Evolutionary conservation across 2,329 filamentous ascomycete species (phyloP).

Genomic region (Xylariaceae sp.): DNA sequence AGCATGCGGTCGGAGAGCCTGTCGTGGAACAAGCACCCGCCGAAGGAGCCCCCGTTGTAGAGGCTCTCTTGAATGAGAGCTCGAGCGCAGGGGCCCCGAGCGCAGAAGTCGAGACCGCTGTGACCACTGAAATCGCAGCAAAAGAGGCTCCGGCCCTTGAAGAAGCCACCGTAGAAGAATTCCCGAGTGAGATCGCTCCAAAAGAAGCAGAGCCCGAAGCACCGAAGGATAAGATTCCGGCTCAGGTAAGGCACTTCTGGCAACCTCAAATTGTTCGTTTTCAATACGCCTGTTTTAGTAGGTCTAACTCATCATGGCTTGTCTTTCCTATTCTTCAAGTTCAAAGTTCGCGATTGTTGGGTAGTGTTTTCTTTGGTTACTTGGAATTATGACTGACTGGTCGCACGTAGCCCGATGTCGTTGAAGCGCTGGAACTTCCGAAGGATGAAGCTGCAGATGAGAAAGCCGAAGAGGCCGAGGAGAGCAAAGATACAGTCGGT

Average conservation of each 20-base stretch:
- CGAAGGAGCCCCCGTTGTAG: neutral
- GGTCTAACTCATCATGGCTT: slow-evolving; percentile 15
- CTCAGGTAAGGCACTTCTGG: slow-evolving; percentile 25
- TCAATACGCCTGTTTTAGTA: slow-evolving; percentile 22
- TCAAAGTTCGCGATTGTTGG: slow-evolving; percentile 11
- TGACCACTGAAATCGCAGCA: slow-evolving; percentile 3
- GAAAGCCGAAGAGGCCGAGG: slow-evolving; percentile 22
- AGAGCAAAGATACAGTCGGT: slow-evolving; percentile 40
- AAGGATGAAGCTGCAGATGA: slow-evolving; percentile 4
- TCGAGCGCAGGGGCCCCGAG: neutral
- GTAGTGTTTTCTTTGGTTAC: slow-evolving; percentile 3
- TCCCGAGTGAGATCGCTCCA: slow-evolving; percentile 6
- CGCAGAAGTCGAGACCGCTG: neutral
- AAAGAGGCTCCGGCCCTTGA: slow-evolving; percentile 6
- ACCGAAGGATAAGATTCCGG: slow-evolving; percentile 8
- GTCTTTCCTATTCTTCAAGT: slow-evolving; percentile 11
- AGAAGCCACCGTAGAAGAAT: slow-evolving; percentile 2
- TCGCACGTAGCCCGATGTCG: slow-evolving; percentile 17
- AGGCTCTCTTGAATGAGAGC: neutral
- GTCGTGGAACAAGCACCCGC: slow-evolving; percentile 1
- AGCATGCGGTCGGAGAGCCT: neutral
- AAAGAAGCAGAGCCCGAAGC: slow-evolving; percentile 15
- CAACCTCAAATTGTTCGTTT: slow-evolving; percentile 22
- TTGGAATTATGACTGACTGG: neutral
- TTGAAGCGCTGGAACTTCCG: slow-evolving; percentile 5